Percentiles rank a stretch among this genome's conserved stretches.
phyloP scores from a whole-genome alignment of 1,139 yeast species.

The Geotrichum macrosporum region DNA sequence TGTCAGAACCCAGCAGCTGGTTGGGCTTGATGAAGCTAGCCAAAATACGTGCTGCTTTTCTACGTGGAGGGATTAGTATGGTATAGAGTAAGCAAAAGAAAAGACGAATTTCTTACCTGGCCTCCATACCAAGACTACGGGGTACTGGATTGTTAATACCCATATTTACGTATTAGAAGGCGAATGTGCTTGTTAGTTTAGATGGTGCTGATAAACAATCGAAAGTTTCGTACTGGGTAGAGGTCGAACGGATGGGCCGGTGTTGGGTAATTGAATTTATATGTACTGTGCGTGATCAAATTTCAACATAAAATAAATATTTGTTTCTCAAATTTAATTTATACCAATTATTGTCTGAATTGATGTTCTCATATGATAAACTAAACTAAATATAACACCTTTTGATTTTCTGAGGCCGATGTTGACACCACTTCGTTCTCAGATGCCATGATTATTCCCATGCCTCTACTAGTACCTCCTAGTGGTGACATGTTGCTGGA shows the following conservation, averaged over 20 bases:
- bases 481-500: background rate
- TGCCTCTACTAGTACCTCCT: background rate
- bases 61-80: conserved; percentile 28
- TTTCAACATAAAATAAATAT: too few relatives aligned
- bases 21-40: conserved; percentile 93
- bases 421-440: background rate
- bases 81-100: background rate
- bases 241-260: too few relatives aligned
- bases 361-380: background rate
- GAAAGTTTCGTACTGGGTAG: background rate
- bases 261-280: too few relatives aligned
- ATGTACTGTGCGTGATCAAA: too few relatives aligned
- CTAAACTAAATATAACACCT: background rate
- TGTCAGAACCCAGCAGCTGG: conserved; percentile 84
- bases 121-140: conserved; percentile 79
- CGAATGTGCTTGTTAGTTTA: conserved; percentile 3
- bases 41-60: conserved; percentile 92
- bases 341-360: too few relatives aligned
- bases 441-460: conserved; percentile 6
- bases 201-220: background rate
- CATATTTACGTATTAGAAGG: too few relatives aligned
- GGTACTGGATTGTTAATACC: conserved; percentile 95
- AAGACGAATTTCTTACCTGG: conserved; percentile 59
- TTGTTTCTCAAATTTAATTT: too few relatives aligned
- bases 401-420: background rate